Base-by-base conservation (phyloP, 495 filamentous ascomycete species). In the Annulohypoxylon maeteangense region DNA sequence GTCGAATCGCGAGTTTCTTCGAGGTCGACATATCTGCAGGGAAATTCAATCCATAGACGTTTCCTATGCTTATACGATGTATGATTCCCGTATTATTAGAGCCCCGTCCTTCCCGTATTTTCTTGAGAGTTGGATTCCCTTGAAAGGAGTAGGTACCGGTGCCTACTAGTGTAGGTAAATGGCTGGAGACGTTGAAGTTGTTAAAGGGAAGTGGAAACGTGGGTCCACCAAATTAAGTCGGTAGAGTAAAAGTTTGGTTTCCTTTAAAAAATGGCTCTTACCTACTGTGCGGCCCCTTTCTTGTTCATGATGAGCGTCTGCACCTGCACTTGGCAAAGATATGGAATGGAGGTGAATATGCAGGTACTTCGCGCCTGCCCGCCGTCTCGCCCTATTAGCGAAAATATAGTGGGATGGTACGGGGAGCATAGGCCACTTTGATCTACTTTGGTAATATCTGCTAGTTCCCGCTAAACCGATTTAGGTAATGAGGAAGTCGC, bases 401-500 rank as follows among this genome's bases (percentile, higher is more conserved):
- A 18, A 44, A 16, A 18, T 36, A 36, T 40, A 12, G 14, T n/a
- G 36, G 36, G 14, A 12, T n/a, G n/a, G 11, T n/a, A 40, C 27
- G 36, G 4, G 36, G 40, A 18, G 40, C 16, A 18, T 8, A 27
- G 47, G 23, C 8, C 20, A 48, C 22, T 51, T 14, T 7, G 23
- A 51, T 51, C 23, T 27, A 14, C 25, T 27, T 1, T 23, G 18
- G 16, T 23, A 45, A 25, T 14, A 51, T 27, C 1, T 23, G 18
- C 16, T 11, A 45, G 12, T 14, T 16, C 22, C 6, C 23, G 44
- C 63, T 58, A 67, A 54, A 16, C 65, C 48, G 42, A 23, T 55
- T 55, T 47, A 16, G 32, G 65, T 27, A 67, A 60, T 40, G n/a
- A 54, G 36, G 16, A 61, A 16, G 31, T 10, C 14, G 27, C 16